These are phyloP conservation scores for Yamadazyma siamensis DNA, from an alignment of 1,139 yeast genomes.

Conservation along the genomic window DNA sequence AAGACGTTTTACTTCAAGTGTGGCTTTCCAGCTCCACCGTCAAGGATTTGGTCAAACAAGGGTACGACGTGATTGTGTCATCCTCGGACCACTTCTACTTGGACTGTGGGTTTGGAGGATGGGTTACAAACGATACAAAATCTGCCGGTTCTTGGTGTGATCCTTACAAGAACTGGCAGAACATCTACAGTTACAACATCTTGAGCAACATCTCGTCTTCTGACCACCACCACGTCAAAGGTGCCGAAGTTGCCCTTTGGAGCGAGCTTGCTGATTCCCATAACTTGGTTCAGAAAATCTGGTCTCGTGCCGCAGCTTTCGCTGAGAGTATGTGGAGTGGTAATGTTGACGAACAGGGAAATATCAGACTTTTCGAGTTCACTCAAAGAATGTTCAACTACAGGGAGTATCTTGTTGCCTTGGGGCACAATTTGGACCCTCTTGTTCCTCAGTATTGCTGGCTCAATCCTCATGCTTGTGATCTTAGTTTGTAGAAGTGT, in stretches of 20 bases:
- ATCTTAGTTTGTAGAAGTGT: conserved; percentile 10
- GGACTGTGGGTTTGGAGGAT: conserved; percentile 49
- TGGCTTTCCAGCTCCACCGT: conserved; percentile 34
- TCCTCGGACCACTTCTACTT: conserved; percentile 35
- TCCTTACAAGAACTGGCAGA: conserved; percentile 46
- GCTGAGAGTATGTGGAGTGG: conserved; percentile 50
- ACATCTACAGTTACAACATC: conserved; percentile 41
- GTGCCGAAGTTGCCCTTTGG: conserved; percentile 48
- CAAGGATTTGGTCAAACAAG: conserved; percentile 28
- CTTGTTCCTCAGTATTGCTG: conserved; percentile 41
- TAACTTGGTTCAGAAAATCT: conserved; percentile 36
- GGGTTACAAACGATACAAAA: conserved; percentile 36
- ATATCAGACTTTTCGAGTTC: conserved; percentile 28
- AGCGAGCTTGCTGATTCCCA: conserved; percentile 41
- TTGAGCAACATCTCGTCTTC: conserved; percentile 29
- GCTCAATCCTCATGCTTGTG: conserved; percentile 42
- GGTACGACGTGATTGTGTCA: conserved; percentile 45
- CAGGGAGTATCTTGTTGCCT: conserved; percentile 40
- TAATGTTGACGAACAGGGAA: conserved; percentile 26
- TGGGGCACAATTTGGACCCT: conserved; percentile 37
- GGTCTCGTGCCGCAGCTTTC: conserved; percentile 50
- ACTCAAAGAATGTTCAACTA: conserved; percentile 41
- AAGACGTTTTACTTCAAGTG: conserved; percentile 32
- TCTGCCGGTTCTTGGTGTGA: conserved; percentile 53
- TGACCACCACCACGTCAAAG: conserved; percentile 33